Evolutionary conservation across 345 rosid genomes (phyloP).

Genomic region (Ricinus communis): DNA sequence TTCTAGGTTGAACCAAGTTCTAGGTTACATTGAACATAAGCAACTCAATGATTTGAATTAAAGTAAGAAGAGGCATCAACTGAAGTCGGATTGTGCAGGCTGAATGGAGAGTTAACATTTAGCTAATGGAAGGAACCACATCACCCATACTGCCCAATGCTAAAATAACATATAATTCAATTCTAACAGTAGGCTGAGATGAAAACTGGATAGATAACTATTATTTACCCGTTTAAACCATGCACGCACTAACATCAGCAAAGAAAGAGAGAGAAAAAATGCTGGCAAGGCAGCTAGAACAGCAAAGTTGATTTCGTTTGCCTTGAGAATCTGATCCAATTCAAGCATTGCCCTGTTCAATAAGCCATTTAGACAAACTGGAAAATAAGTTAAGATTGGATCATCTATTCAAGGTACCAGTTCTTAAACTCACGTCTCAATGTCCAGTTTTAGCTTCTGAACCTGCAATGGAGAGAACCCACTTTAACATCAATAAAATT

Average conservation of each 20-base stretch:
- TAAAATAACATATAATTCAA: conserved; percentile 4
- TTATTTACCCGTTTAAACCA: conserved; percentile 69
- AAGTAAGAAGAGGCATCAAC: neutral
- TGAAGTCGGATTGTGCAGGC: too few relatives aligned
- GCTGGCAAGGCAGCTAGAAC: conserved; percentile 97
- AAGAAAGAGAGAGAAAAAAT: conserved; percentile 62
- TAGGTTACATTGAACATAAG: neutral
- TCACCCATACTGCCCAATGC: neutral
- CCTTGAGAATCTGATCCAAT: conserved; percentile 90
- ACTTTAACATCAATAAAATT: conserved; percentile 16
- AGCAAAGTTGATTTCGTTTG: conserved; percentile 96
- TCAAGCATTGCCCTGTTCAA: conserved; percentile 91
- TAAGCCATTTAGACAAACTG: conserved; percentile 21
- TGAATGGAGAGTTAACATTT: too few relatives aligned
- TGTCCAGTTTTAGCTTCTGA: conserved; percentile 91
- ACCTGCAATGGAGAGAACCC: conserved; percentile 55
- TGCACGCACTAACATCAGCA: conserved; percentile 62
- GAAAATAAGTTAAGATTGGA: neutral
- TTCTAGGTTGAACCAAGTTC: too few relatives aligned
- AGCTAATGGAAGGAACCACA: neutral
- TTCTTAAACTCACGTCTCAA: conserved; percentile 75
- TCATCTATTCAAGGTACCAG: conserved; percentile 16
- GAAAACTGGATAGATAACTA: neutral
- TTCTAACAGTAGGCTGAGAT: neutral
- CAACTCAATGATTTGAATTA: neutral